Base-by-base conservation (phyloP, 495 filamentous ascomycete genomes). In the Lophiotrema nucula region DNA sequence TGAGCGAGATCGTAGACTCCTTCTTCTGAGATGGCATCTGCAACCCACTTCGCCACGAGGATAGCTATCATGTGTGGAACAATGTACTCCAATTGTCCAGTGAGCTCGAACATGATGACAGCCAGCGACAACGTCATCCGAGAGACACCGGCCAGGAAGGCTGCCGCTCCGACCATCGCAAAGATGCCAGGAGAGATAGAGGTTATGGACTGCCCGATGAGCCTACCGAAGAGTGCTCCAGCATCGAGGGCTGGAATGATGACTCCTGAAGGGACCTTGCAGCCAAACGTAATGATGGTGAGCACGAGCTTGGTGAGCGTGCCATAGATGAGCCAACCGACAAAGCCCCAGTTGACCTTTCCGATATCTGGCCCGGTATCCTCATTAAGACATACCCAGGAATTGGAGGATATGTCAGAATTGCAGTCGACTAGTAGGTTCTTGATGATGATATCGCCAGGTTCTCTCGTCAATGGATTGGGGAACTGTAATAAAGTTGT, bases 111-210 rank as follows among this genome's bases (percentile, higher is more conserved):
- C 79, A 83, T 82, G 70, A 83, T 79, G 31, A 83, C 79, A 21
- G 75, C 74, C 33, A 83, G 75, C 15, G 75, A 78, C 22, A 83
- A 77, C 3, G 80, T 83, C 79, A 83, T 83, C 37, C 79, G 66
- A n/a, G 74, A 79, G 2, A 81, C 77, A 28, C 79, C 79, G 8
- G 81, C 80, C 1, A 83, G 75, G 65, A 83, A 83, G 1, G 78
- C 80, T 3, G 76, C 79, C 0, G 81, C 77, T n/a, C 81, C 81
- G 45, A 82, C 79, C 78, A 82, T 82, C 58, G 80, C 80, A 61
- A 82, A 83, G 51, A 83, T 81, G 21, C 80, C 80, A 0, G 80
- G 78, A 1, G 77, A 78, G 16, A 79, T 80, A 25, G 62, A 58
- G 3, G 69, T 59, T 21, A 81, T 68, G 27, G 65, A 68, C 65